These are phyloP conservation scores for Pseudogymnoascus sp. DNA, from an alignment of 2,329 filamentous ascomycete genomes.

Conservation along the genomic window DNA sequence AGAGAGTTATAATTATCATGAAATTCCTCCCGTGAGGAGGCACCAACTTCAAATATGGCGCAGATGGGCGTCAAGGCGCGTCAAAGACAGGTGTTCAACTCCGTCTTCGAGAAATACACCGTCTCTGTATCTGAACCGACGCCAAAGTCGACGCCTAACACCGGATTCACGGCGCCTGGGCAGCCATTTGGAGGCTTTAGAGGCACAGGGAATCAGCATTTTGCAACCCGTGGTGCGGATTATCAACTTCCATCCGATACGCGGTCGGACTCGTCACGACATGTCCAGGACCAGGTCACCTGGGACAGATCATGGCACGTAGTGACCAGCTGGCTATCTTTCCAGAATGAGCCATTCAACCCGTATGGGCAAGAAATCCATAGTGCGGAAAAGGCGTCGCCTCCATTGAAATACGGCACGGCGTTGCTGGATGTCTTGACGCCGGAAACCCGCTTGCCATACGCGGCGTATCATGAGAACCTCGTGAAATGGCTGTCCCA, in stretches of 20 bases:
- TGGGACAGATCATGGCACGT: constrained; percentile 56
- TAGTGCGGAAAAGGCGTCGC: neutral
- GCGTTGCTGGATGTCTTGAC: constrained; percentile 46
- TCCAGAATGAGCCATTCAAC: constrained; percentile 36
- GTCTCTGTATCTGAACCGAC: constrained; percentile 22
- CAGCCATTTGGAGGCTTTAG: constrained; percentile 20
- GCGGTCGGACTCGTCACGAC: neutral
- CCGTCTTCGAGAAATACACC: constrained; percentile 21
- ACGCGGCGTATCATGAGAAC: constrained; percentile 45
- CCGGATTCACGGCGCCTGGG: constrained; percentile 18
- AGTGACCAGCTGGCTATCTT: constrained; percentile 48
- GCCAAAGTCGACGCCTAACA: constrained; percentile 21
- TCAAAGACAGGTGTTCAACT: constrained; percentile 24
- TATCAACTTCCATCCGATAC: neutral
- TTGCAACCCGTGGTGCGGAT: neutral
- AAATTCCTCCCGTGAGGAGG: constrained; percentile 2
- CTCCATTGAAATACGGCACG: constrained; percentile 35
- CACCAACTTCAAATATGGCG: constrained; percentile 5
- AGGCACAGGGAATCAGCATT: neutral
- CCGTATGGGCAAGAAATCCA: constrained; percentile 33
- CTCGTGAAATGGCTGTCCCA: constrained; percentile 51
- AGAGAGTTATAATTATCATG: constrained; percentile 3
- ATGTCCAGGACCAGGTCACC: constrained; percentile 36
- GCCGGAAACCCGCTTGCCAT: constrained; percentile 37
- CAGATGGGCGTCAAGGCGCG: constrained; percentile 3